These are phyloP conservation scores for Acanthamoeba castellanii DNA, from an alignment of 208 protist genomes.

Conservation along the genomic window DNA sequence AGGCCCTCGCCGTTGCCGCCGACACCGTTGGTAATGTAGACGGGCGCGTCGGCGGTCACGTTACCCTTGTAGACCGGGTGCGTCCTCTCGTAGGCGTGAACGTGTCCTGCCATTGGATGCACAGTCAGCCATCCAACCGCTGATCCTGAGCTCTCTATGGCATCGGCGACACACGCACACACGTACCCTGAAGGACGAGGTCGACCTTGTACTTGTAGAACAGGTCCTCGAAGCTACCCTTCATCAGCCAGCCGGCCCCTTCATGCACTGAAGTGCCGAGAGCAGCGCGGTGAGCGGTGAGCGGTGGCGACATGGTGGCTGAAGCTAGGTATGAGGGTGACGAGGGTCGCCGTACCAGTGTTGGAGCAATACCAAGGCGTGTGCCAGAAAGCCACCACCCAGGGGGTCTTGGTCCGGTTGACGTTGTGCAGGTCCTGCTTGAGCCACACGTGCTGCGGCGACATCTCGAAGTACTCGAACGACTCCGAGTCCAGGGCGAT, in stretches of 20 bases:
- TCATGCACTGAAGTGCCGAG: conserved; percentile 50
- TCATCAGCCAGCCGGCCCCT: conserved; percentile 32
- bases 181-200: conserved; percentile 36
- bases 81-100: conserved; percentile 28
- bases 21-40: conserved; percentile 68
- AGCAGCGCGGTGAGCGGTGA: too few species aligned
- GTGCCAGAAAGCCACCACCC: conserved; percentile 60
- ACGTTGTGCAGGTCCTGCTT: conserved; percentile 50
- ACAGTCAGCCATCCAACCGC: too few species aligned
- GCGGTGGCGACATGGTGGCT: too few species aligned
- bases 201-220: conserved; percentile 73
- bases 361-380: conserved; percentile 60
- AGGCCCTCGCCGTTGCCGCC: conserved; percentile 58
- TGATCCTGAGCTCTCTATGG: too few species aligned
- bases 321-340: too few species aligned
- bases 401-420: conserved; percentile 24
- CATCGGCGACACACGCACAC: too few species aligned
- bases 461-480: conserved; percentile 45
- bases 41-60: background rate
- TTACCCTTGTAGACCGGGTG: conserved; percentile 54
- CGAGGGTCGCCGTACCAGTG: conserved; percentile 3
- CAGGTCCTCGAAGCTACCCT: conserved; percentile 65
- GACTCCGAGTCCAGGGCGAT: conserved; percentile 63
- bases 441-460: conserved; percentile 66
- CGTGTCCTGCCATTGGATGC: background rate